Conservation (phyloP, 1,284 basidiomycete genomes). For the Microbotryum saponariae region DNA sequence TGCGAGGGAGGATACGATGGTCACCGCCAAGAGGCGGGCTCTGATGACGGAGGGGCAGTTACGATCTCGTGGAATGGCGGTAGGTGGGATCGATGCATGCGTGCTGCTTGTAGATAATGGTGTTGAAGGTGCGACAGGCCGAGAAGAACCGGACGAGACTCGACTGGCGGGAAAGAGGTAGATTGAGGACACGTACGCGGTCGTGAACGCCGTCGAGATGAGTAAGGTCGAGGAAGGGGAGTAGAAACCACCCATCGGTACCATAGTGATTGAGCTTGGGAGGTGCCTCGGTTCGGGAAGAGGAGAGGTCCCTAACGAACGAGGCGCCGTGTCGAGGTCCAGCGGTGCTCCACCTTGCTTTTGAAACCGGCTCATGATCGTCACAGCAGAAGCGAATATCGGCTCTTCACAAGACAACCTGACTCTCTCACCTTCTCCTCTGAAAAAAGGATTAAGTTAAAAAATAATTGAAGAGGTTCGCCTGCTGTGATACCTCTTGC, state of each 20-base stretch:
- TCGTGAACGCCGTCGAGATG: conserved; percentile 13
- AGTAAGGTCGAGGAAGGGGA: conserved; percentile 3
- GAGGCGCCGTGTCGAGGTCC: neutral
- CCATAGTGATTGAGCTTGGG: neutral
- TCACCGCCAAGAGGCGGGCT: conserved; percentile 56
- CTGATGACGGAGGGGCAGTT: conserved; percentile 67
- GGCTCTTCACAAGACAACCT: no score
- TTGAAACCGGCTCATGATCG: no score
- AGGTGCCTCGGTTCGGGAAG: neutral
- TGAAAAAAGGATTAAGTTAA: no score
- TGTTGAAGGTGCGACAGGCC: neutral
- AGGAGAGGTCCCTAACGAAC: neutral
- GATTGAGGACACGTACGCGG: conserved; percentile 23
- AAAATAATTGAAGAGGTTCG: no score
- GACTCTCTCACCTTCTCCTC: no score
- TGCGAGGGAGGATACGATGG: conserved; percentile 47
- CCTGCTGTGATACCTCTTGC: no score
- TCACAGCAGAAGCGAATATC: no score
- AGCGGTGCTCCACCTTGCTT: neutral
- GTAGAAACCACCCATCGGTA: conserved; percentile 1
- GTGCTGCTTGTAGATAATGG: neutral
- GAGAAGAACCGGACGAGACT: neutral
- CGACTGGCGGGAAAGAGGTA: conserved; percentile 26
- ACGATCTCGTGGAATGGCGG: conserved; percentile 48
- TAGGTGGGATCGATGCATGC: neutral